Conservation (phyloP, 2,329 filamentous ascomycete species). For the Clarireedia homoeocarpa region DNA sequence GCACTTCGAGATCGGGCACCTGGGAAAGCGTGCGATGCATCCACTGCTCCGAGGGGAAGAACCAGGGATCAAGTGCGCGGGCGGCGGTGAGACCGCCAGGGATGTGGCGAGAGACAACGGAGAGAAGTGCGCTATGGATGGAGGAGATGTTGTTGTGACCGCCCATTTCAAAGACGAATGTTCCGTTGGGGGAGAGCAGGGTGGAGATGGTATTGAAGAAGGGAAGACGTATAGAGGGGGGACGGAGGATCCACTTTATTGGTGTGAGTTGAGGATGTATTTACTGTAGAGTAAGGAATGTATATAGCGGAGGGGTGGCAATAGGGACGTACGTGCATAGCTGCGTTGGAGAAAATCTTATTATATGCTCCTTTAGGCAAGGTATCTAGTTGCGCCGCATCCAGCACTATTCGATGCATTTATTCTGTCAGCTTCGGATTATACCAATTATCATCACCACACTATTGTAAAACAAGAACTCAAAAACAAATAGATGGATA, state of each 20-base stretch:
- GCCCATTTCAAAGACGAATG: slow-evolving; percentile 64
- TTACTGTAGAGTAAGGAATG: not conserved
- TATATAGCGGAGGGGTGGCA: not conserved
- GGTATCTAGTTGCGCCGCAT: slow-evolving; percentile 35
- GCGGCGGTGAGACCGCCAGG: slow-evolving; percentile 37
- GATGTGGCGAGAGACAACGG: not conserved
- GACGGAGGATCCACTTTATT: slow-evolving; percentile 49
- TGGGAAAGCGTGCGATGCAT: slow-evolving; percentile 36
- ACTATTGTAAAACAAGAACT: too few species aligned
- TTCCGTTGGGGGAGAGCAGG: slow-evolving; percentile 46
- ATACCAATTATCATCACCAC: too few species aligned
- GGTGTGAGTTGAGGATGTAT: not conserved
- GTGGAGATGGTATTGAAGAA: slow-evolving; percentile 47
- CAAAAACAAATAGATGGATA: too few species aligned
- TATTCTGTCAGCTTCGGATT: not conserved
- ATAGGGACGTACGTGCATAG: slow-evolving; percentile 33
- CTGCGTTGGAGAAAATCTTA: slow-evolving; percentile 60
- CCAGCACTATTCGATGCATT: slow-evolving; percentile 32
- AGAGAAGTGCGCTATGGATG: slow-evolving; percentile 47
- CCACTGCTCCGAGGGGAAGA: slow-evolving; percentile 61
- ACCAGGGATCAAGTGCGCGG: slow-evolving; percentile 54
- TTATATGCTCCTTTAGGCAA: slow-evolving; percentile 26
- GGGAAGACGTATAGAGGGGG: slow-evolving; percentile 31
- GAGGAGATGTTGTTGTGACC: slow-evolving; percentile 62
- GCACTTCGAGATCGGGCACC: slow-evolving; percentile 31